Base-by-base conservation (phyloP, 1,139 yeast species). In the Yamadazyma triangularis region DNA sequence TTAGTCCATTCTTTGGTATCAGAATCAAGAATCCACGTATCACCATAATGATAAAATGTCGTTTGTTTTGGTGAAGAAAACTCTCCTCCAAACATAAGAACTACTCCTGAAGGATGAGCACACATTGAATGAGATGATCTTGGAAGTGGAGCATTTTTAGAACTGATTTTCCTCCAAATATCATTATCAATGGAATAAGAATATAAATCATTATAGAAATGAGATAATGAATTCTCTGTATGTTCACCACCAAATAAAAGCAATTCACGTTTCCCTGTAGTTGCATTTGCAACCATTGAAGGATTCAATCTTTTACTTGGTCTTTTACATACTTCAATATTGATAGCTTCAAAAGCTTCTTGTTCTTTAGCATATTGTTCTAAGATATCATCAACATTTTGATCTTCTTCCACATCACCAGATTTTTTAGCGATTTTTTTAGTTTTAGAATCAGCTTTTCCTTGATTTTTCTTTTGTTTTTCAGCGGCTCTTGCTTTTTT, bases 61-160 rank as follows among this genome's bases (percentile, higher is more conserved):
- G 88, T 79, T 56, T 91, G 98, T 50, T 89, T 91, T 2, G 97
- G 97, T 6, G 95, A 85, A 2, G 96, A 86, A 48, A 91, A 91
- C 57, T 91, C 98, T 44, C 98, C 98, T 31, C 97, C 98, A 62
- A 87, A 91, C 68, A 91, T 59, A 38, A 91, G 59, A 15, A 86
- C 72, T 1, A 88, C 62, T 7, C 97, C 97, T 2, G 89, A 79
- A 2, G 96, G 95, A 55, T 91, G 97, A 0, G 87, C 82, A 42
- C 91, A 81, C 88, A 88, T 84, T 3, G 95, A 85, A 48, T 93
- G 96, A 0, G 96, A 88, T 1, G 95, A 85, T 42, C 98, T 66
- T 1, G 96, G 96, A 50, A 89, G 72, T 9, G 98, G 98, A 0
- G 94, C 59, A 51, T 91, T 91, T 46, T 85, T 85, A 2, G 96